Evolutionary conservation across 1,284 basidiomycete species (phyloP), one percentile per base, ranked within the genome.

Genomic region (Puccinia coronata): DNA sequence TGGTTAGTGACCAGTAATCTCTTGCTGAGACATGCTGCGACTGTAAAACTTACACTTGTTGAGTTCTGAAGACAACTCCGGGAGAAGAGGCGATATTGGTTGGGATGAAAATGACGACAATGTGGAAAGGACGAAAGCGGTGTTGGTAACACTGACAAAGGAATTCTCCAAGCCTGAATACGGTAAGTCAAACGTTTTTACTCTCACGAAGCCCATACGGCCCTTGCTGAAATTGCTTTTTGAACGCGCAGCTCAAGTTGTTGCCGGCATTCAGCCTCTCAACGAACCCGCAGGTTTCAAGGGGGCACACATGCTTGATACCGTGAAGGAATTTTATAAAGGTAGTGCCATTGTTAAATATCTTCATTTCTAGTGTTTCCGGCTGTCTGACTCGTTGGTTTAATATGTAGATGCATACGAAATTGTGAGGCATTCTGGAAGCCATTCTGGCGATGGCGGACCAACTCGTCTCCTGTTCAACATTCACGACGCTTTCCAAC

Each of bases 401-500:
- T 57, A 5, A 36, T n/a, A n/a, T n/a, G n/a, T 43, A 79, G 76
- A 70, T 53, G 43, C 20, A 25, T 79, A 79, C 51, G n/a, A 70
- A 0, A 79, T 79, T 57, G 65, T 79, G 5, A 28, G 76, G 36
- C 18, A 57, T 57, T 47, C 76, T 2, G 28, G 49, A 18, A 47
- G 76, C 39, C 18, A 57, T 31, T 47, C 76, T n/a, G 25, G 49
- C 5, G 28, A 41, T 4, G 63, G 31, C 23, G 0, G 28, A 1
- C 43, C 53, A 79, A 67, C 76, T 18, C 49, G 70, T 25, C 53
- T 79, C 20, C 67, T 84, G 9, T 83, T 85, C 25, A 88, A 94
- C 80, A 89, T 96, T 75, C 91, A 93, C 84, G 96, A 97, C 85
- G 94, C 92, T 2, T 93, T 97, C 89, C 91, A 94, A 86, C 88